Evolutionary conservation across 257 asterid species (phyloP), one percentile per base, ranked within the genome.

Genomic region (Paulownia fortunei): DNA sequence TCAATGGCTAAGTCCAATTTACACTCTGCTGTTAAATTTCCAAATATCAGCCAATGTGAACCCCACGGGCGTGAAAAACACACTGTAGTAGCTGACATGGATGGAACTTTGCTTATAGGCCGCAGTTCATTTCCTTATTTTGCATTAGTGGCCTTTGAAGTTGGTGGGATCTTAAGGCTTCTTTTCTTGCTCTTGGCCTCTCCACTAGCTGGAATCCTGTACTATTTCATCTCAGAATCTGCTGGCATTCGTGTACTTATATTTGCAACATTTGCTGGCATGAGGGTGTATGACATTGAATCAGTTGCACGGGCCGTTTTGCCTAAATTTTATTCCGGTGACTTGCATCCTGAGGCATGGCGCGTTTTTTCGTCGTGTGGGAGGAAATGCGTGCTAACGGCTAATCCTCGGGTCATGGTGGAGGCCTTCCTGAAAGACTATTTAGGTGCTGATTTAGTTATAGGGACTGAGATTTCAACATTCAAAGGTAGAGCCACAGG

Each of bases 321-420:
- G 75, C 97, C 97, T 0, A 92, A 89, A 37, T 88, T 86, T 37
- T 91, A 92, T 76, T 84, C 90, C 6, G 65, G 70, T 0, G 96
- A 88, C 60, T 34, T 92, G 82, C 95, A 91, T n/a, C 97, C 97
- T 0, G 94, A 91, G 59, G 55, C 96, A 5, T 89, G 93, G 93
- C 91, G 87, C 2, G 94, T 89, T 27, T 89, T 92, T 54, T 88
- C 94, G 0, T 80, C 97, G 1, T 89, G 97, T 42, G 89, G 93
- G 77, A 81, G 58, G 63, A 87, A 84, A 69, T 88, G 87, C 69
- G 90, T 88, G 42, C 81, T 89, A 9, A 92, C 97, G 2, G 95
- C 97, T 0, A 92, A 87, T 82, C 97, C 97, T 0, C 65, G 92
- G 84, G 82, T 92, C 41, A 90, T 92, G 97, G 95, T 88, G 47